Base-by-base conservation (phyloP, 1,139 yeast species). In the Nakaseomyces kungkrabaensis region DNA sequence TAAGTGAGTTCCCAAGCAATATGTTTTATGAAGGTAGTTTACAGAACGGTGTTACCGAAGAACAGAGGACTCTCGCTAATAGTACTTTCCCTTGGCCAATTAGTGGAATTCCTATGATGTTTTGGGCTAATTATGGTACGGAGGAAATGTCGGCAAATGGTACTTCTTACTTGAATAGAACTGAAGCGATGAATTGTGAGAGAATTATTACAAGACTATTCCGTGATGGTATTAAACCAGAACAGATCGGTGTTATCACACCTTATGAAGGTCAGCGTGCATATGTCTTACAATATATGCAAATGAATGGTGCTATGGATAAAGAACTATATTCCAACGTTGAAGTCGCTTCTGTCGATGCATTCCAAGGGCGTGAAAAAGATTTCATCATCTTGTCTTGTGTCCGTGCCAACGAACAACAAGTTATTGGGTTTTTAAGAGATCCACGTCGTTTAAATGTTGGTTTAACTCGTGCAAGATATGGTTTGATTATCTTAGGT, bases 241-340 rank as follows among this genome's bases (percentile, higher is more conserved):
- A 76, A 17, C 95, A 88, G 63, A 89, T 90, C 63, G 97, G 97
- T 63, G 85, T 90, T 37, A 82, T 90, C 50, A 89, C 97, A 4
- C 97, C 97, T 0, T 90, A 90, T 67, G 96, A 88, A 66, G 97
- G 96, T 34, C 97, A 90, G 69, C 73, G 96, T 56, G 87, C 94
- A 0, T 89, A 84, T 63, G 72, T 89, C 52, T 76, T 80, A 11
- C 92, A 84, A 60, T 85, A 85, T 65, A 81, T 90, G 89, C 77
- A 79, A 57, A 68, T 82, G 72, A 82, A 82, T 60, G 85, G 92
- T 25, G 72, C 87, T 1, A 64, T 85, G 63, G 85, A 80, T 50
- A 79, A 79, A 58, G 83, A 82, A 2, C 69, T 79, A 46, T 88
- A 88, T 65, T 68, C 75, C 49, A 81, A 78, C 48, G 85, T 90